phyloP scores from a whole-genome alignment of 2,329 filamentous ascomycete genomes.

The Alternaria panax region DNA sequence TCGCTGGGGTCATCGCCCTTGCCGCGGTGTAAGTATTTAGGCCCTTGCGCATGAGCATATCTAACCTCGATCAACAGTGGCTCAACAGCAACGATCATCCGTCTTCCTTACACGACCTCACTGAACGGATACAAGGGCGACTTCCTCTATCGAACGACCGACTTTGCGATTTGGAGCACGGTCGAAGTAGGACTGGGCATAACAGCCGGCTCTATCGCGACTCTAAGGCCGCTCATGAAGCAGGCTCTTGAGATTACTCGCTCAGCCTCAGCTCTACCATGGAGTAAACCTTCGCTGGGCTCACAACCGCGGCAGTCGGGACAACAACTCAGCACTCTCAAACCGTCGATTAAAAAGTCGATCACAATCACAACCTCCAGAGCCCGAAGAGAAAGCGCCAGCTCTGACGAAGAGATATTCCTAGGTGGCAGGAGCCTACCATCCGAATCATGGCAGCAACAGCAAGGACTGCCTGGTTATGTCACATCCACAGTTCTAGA shows the following conservation, averaged over 20 bases:
- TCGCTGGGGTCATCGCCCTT: constrained; percentile 62
- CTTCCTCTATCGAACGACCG: constrained; percentile 40
- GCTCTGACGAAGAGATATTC: constrained; percentile 32
- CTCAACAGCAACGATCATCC: constrained; percentile 47
- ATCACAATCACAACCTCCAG: constrained; percentile 32
- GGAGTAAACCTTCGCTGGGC: constrained; percentile 22
- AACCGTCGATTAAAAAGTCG: constrained; percentile 25
- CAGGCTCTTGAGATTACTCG: constrained; percentile 20
- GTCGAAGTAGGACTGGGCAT: constrained; percentile 40
- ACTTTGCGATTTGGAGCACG: constrained; percentile 44
- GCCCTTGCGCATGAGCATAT: neutral
- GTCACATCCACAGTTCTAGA: constrained; percentile 30
- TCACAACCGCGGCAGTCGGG: constrained; percentile 14
- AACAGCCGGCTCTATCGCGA: constrained; percentile 39
- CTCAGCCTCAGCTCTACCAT: constrained; percentile 25
- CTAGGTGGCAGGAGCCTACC: constrained; percentile 19
- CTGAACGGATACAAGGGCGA: constrained; percentile 39
- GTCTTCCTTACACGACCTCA: constrained; percentile 37
- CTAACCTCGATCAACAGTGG: constrained; percentile 39
- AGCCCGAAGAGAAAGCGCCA: constrained; percentile 27
- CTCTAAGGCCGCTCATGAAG: constrained; percentile 36
- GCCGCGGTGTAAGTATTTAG: constrained; percentile 39
- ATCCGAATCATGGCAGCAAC: constrained; percentile 23
- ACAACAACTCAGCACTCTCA: constrained; percentile 25
- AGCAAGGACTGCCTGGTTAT: constrained; percentile 19